Evolutionary conservation across 495 filamentous ascomycete species (phyloP).

Genomic region (Penicillium roqueforti): DNA sequence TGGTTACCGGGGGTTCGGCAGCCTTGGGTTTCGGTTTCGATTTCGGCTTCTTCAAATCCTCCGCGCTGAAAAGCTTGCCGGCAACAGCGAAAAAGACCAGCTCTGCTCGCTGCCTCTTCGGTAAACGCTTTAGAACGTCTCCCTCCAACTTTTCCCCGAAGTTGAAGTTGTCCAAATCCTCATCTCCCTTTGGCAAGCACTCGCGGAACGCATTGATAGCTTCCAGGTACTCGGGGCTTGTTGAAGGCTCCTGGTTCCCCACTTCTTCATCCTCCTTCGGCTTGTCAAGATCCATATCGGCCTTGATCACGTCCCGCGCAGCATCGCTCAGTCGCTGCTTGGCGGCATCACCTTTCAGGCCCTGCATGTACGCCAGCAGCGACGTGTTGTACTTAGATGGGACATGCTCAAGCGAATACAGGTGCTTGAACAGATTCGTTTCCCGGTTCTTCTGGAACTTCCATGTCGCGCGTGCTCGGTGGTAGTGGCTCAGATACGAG

Average conservation of each 20-base stretch:
- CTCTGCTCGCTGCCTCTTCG: slow-evolving; percentile 45
- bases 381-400: slow-evolving; percentile 59
- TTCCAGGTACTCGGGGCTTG: slow-evolving; percentile 49
- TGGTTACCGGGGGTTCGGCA: slow-evolving; percentile 38
- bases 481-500: slow-evolving; percentile 67
- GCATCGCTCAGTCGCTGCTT: slow-evolving; percentile 56
- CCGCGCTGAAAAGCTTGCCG: slow-evolving; percentile 29
- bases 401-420: slow-evolving; percentile 63
- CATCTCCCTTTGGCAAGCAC: slow-evolving; percentile 23
- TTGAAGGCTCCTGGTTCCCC: slow-evolving; percentile 36
- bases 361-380: slow-evolving; percentile 66
- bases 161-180: slow-evolving; percentile 32
- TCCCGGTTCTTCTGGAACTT: slow-evolving; percentile 94
- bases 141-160: slow-evolving; percentile 36
- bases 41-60: slow-evolving; percentile 30
- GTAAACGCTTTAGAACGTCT: slow-evolving; percentile 35
- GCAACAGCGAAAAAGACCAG: slow-evolving; percentile 42
- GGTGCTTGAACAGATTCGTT: slow-evolving; percentile 73
- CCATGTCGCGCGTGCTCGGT: slow-evolving; percentile 63
- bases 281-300: slow-evolving; percentile 34
- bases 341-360: slow-evolving; percentile 62
- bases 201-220: slow-evolving; percentile 46
- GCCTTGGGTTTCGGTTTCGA: slow-evolving; percentile 29
- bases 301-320: slow-evolving; percentile 52
- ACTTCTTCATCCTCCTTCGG: slow-evolving; percentile 33